phyloP scores from a whole-genome alignment of 2,329 filamentous ascomycete species.

The Zasmidium angulare region DNA sequence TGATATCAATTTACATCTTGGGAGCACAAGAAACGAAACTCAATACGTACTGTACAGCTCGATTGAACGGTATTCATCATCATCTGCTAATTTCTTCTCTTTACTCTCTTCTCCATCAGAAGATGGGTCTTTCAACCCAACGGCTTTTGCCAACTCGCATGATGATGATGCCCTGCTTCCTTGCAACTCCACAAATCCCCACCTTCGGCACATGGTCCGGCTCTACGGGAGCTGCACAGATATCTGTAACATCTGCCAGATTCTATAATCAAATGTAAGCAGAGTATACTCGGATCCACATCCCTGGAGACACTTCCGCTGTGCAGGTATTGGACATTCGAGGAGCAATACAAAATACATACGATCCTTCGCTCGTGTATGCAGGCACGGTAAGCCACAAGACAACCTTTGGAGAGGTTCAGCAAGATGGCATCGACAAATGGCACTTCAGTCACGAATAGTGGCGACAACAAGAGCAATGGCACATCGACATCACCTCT shows the following conservation, averaged over 20 bases:
- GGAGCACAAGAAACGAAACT: too few species aligned
- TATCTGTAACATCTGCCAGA: constrained; percentile 5
- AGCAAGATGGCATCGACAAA: background rate
- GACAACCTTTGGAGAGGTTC: background rate
- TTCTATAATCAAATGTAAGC: constrained; percentile 6
- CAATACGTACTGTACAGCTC: too few species aligned
- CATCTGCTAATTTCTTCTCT: too few species aligned
- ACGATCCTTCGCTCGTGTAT: background rate
- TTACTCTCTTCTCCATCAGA: too few species aligned
- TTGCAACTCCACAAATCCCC: constrained; percentile 3
- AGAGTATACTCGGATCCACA: too few species aligned
- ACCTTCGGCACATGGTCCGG: constrained; percentile 4
- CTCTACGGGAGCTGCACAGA: too few species aligned
- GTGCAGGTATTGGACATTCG: too few species aligned
- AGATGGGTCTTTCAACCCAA: too few species aligned
- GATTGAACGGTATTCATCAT: too few species aligned
- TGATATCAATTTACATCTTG: too few species aligned
- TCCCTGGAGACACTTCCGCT: too few species aligned
- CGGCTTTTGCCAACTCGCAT: too few species aligned
- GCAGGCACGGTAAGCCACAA: background rate
- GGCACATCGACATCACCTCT: background rate
- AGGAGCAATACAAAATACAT: background rate
- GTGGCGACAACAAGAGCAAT: constrained; percentile 10
- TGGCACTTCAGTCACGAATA: background rate
- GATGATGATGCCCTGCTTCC: background rate